phyloP scores from a whole-genome alignment of 2,329 filamentous ascomycete genomes.

The Aureobasidium sp. region DNA sequence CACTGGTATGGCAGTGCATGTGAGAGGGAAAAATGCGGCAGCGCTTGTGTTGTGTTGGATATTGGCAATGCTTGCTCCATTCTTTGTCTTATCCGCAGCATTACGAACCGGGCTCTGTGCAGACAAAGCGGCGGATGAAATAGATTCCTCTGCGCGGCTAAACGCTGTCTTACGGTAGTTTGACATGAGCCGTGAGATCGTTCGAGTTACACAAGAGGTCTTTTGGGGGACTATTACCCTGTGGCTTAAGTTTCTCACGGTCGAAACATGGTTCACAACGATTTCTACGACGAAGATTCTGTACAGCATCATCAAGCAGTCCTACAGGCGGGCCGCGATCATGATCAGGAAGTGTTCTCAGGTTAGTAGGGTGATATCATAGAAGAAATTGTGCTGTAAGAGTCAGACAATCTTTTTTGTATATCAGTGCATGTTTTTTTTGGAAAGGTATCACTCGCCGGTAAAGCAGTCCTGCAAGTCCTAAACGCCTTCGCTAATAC shows the following conservation, averaged over 20 bases:
- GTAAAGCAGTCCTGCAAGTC: not conserved
- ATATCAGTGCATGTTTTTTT: not conserved
- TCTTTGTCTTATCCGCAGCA: not conserved
- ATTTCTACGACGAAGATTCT: not conserved
- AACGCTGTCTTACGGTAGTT: not conserved
- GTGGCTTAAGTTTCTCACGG: not conserved
- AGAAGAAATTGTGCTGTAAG: not conserved
- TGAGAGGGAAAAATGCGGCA: not conserved
- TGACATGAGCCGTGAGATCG: not conserved
- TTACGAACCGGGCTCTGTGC: no score
- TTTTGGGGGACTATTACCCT: not conserved
- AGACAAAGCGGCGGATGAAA: not conserved
- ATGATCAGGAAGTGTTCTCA: not conserved
- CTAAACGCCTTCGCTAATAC: slow-evolving; percentile 6
- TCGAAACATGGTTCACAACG: not conserved
- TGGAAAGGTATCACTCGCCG: slow-evolving; percentile 4
- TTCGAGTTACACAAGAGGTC: not conserved
- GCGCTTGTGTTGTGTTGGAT: not conserved
- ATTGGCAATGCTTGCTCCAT: not conserved
- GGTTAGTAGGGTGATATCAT: not conserved
- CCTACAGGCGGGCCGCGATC: not conserved
- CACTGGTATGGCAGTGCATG: not conserved
- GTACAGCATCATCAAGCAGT: not conserved
- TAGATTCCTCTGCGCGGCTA: not conserved
- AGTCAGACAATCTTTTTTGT: not conserved